phyloP scores from a whole-genome alignment of 2,329 filamentous ascomycete species.

The Chaetomium olivaceum region DNA sequence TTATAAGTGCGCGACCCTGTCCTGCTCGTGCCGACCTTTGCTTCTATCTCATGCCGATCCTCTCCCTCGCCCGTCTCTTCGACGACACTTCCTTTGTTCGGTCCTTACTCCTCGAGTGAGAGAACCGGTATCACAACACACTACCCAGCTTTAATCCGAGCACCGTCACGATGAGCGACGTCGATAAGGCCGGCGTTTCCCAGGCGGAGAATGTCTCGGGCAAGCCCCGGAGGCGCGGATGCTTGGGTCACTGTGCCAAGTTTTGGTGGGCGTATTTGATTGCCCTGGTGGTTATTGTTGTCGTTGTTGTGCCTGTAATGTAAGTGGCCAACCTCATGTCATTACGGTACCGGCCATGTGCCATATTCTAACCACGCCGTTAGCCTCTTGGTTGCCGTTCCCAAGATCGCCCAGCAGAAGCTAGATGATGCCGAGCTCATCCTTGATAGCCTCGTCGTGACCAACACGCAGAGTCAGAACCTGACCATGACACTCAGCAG shows the following conservation, averaged over 20 bases:
- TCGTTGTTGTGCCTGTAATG: conserved; percentile 60
- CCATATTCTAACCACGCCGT: conserved; percentile 16
- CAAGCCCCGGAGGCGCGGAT: conserved; percentile 42
- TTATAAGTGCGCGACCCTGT: conserved; percentile 24
- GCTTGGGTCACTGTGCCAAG: conserved; percentile 51
- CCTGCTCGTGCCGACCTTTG: conserved; percentile 2
- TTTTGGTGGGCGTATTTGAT: conserved; percentile 66
- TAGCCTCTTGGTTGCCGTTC: conserved; percentile 58
- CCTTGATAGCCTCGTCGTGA: conserved; percentile 54
- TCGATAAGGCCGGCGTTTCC: conserved; percentile 34
- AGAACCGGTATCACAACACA: conserved; percentile 17
- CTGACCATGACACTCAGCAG: conserved; percentile 58
- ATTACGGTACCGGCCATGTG: not conserved
- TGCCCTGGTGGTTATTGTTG: conserved; percentile 49
- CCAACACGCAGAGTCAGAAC: conserved; percentile 46
- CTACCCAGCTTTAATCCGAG: not conserved
- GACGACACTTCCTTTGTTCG: not conserved
- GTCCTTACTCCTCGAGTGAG: conserved; percentile 13
- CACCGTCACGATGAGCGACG: conserved; percentile 26
- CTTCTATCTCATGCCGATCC: conserved; percentile 15
- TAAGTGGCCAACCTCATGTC: conserved; percentile 44
- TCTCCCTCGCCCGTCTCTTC: not conserved
- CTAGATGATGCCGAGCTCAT: conserved; percentile 54
- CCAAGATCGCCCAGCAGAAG: conserved; percentile 58
- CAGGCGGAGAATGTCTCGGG: conserved; percentile 40